Percentiles rank a stretch among this genome's conserved stretches.
These are phyloP conservation scores for Pneumocystis murina DNA, from an alignment of 1,139 yeast species.

Conservation along the genomic window DNA sequence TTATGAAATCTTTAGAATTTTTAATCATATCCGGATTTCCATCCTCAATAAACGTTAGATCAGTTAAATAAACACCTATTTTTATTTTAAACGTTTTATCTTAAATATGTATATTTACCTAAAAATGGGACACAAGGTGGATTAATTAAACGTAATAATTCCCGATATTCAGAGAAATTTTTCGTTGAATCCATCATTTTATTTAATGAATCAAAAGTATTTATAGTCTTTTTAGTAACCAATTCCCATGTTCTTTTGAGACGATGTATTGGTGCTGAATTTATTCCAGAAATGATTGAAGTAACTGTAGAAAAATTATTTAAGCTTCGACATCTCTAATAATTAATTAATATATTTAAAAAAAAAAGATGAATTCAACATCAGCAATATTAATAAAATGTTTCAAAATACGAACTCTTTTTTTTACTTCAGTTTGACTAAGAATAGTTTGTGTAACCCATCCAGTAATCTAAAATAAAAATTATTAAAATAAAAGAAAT, in stretches of 20 bases:
- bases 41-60: constrained; percentile 79
- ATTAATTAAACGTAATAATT: constrained; percentile 50
- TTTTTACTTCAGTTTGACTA: constrained; percentile 42
- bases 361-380: constrained; percentile 16
- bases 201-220: constrained; percentile 54
- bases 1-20: constrained; percentile 44
- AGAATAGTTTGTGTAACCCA: constrained; percentile 70
- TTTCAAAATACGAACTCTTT: constrained; percentile 54
- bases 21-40: constrained; percentile 67
- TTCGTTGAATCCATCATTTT: constrained; percentile 76
- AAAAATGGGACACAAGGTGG: constrained; percentile 89
- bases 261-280: constrained; percentile 77
- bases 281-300: constrained; percentile 76
- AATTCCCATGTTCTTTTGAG: constrained; percentile 72
- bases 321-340: constrained; percentile 41
- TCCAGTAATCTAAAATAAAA: constrained; percentile 37
- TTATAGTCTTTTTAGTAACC: constrained; percentile 40
- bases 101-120: constrained; percentile 22
- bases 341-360: background rate
- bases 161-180: constrained; percentile 79
- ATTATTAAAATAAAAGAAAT: background rate
- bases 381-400: constrained; percentile 73
- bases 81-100: background rate
- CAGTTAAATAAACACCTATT: constrained; percentile 64
- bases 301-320: constrained; percentile 90